Base-by-base conservation (phyloP, 1,139 yeast species). In the Lodderomyces oxycetoniae region DNA sequence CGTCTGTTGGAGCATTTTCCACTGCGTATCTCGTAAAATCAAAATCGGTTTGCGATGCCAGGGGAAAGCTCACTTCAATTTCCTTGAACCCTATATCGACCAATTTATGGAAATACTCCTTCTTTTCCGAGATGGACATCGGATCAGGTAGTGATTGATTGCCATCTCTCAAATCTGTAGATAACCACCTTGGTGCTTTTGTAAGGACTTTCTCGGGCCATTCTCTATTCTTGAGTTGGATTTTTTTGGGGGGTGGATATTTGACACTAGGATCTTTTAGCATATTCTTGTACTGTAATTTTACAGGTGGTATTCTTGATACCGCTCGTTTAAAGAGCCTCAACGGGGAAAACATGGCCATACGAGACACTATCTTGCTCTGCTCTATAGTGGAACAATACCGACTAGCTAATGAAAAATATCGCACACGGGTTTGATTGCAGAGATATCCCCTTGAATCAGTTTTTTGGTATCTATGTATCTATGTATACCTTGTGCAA, bases 141-240 rank as follows among this genome's bases (percentile, higher is more conserved):
- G 74, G 74, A 44, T 68, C 74, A 11, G 74, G 74, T 37, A 68
- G 61, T 9, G 74, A 58, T 45, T 68, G 74, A 47, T 68, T 68
- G 13, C 74, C 74, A 41, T 68, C 74, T 52, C 74, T 60, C 35
- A 68, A 63, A 48, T 68, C 74, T 12, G 74, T 68, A 24, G 72
- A 63, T 34, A 68, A 59, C 74, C 74, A 68, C 43, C 74, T 57
- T 20, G 74, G 74, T 7, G 73, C 67, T 36, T 60, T 63, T 36
- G 60, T 50, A 38, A 68, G 55, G 17, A 52, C 44, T 32, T 61
- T 62, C 28, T 55, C 47, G 2, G 74, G 74, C 74, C 74, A 68
- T 17, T 56, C 56, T 45, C 74, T 55, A 43, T 63, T 55, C 4
- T 68, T 65, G 33, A 67, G 59, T 14, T 58, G 40, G 21, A 68